A percentile compares a stretch with the other conserved stretches of the same genome.
Conservation (phyloP, 371 early-diverging fungal genomes). For the Circinella umbellata region DNA sequence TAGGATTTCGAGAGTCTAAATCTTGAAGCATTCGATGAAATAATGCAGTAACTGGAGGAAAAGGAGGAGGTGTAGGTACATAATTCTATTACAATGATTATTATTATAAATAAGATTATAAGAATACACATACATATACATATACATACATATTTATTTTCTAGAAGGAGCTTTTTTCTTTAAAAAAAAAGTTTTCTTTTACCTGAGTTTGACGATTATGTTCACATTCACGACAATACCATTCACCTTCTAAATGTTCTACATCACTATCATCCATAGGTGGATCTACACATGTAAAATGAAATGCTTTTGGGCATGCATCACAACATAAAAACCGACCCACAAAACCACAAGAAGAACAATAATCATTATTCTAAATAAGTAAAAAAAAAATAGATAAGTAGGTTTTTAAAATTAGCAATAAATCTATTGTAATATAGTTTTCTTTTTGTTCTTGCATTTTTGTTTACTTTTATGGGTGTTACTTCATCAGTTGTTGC, state of each 20-base stretch:
- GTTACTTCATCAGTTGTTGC: not conserved
- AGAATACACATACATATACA: too few species aligned
- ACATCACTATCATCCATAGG: slow-evolving; percentile 63
- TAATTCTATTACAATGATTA: not conserved
- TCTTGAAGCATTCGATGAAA: slow-evolving; percentile 49
- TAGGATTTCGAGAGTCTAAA: slow-evolving; percentile 50
- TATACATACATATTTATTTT: not conserved
- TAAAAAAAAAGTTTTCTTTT: not conserved
- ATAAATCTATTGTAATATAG: too few species aligned
- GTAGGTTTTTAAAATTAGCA: not conserved
- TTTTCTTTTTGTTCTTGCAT: not conserved
- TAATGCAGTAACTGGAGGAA: slow-evolving; percentile 19
- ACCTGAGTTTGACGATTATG: slow-evolving; percentile 28
- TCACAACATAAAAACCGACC: slow-evolving; percentile 80
- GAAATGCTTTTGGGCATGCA: slow-evolving; percentile 75
- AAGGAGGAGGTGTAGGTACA: slow-evolving; percentile 3
- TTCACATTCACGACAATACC: slow-evolving; percentile 72
- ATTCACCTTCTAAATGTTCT: slow-evolving; percentile 53
- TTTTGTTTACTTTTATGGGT: slow-evolving; percentile 2
- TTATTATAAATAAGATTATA: too few species aligned
- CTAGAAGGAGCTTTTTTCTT: not conserved
- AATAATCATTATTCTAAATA: slow-evolving; percentile 63
- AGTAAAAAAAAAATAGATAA: not conserved
- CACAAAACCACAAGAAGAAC: slow-evolving; percentile 66
- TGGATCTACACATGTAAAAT: slow-evolving; percentile 75